Evolutionary conservation across 805 yeast species (phyloP).

Genomic region (Starmera caribaea): DNA sequence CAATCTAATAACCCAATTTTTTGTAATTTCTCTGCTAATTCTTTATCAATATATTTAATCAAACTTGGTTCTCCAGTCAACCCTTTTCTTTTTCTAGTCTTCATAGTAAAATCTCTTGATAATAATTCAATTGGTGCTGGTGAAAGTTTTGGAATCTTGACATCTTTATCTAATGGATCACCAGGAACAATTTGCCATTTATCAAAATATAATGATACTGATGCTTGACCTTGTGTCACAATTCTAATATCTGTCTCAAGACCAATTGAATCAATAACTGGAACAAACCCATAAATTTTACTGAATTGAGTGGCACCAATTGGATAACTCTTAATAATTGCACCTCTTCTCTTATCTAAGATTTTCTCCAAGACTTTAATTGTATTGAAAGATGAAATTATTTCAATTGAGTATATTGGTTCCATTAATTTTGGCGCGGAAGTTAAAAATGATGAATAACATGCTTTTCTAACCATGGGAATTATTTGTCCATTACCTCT

Average conservation of each 20-base stretch:
- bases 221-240: slow-evolving; percentile 70
- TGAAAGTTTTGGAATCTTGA: slow-evolving; percentile 55
- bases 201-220: slow-evolving; percentile 54
- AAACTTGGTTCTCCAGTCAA: slow-evolving; percentile 62
- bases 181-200: slow-evolving; percentile 84
- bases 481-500: slow-evolving; percentile 63
- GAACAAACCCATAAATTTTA: slow-evolving; percentile 54
- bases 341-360: slow-evolving; percentile 65
- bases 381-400: slow-evolving; percentile 42
- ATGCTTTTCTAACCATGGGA: slow-evolving; percentile 77
- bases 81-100: slow-evolving; percentile 86
- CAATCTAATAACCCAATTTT: slow-evolving; percentile 33
- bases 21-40: slow-evolving; percentile 41
- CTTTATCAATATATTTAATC: slow-evolving; percentile 56
- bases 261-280: slow-evolving; percentile 87
- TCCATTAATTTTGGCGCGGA: slow-evolving; percentile 77
- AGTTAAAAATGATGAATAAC: slow-evolving; percentile 68
- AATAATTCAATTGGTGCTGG: slow-evolving; percentile 64
- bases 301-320: slow-evolving; percentile 68
- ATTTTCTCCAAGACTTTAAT: slow-evolving; percentile 38
- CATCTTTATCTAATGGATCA: slow-evolving; percentile 70
- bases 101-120: slow-evolving; percentile 83
- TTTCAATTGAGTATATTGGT: slow-evolving; percentile 59
- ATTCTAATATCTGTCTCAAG: slow-evolving; percentile 78
- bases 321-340: slow-evolving; percentile 33